phyloP scores from a whole-genome alignment of 176 grass and related monocot species.

The Oryza glumipatula region DNA sequence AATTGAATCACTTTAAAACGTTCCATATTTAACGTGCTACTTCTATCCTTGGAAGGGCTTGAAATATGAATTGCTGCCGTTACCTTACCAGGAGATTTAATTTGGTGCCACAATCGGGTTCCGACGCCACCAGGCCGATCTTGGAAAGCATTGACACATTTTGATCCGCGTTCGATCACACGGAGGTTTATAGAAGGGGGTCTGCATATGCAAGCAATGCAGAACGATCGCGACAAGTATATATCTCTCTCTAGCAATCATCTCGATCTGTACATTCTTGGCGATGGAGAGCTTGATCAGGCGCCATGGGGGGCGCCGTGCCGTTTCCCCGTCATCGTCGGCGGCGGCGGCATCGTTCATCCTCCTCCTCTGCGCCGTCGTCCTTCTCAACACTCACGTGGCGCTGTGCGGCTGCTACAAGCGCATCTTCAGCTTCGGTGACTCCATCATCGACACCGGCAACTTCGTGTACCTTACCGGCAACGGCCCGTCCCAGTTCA shows the following conservation, averaged over 20 bases:
- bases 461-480: conserved; percentile 34
- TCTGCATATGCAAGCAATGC: not conserved
- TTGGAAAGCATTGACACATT: not conserved
- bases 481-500: not conserved
- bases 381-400: conserved; percentile 8
- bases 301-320: not conserved
- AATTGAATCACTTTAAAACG: too few species aligned
- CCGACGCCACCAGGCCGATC: not conserved
- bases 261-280: not conserved
- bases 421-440: conserved; percentile 68
- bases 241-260: not conserved
- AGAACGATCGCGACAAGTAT: not conserved
- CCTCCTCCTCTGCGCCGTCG: not conserved
- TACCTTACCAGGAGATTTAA: not conserved
- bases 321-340: not conserved
- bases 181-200: not conserved
- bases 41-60: too few species aligned
- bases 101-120: not conserved
- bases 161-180: not conserved
- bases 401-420: conserved; percentile 46
- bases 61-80: too few species aligned
- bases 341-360: not conserved
- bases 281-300: not conserved
- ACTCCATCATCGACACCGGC: conserved; percentile 74
- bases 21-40: too few species aligned